A percentile compares a stretch with the other conserved stretches of the same genome.
phyloP scores from a whole-genome alignment of 768 basidiomycete species.

The Mycena haematopus region DNA sequence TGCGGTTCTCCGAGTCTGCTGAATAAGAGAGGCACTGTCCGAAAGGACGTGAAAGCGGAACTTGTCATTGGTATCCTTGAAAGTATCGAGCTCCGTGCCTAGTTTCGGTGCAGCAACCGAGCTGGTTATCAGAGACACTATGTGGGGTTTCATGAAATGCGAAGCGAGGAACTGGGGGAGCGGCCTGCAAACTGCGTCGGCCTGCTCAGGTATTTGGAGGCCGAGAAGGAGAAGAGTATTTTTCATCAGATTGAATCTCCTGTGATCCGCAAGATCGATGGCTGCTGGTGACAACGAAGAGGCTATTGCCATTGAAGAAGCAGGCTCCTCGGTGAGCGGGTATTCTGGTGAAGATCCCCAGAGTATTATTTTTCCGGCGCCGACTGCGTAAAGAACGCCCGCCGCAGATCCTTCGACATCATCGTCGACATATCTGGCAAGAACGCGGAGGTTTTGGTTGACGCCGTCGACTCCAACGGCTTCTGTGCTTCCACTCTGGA shows the following conservation, averaged over 20 bases:
- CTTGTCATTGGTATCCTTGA: constrained; percentile 74
- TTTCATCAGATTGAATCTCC: constrained; percentile 38
- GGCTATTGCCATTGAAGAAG: constrained; percentile 32
- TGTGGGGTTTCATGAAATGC: constrained; percentile 46
- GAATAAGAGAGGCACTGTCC: constrained; percentile 40
- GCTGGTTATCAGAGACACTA: constrained; percentile 48
- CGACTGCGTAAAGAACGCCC: constrained; percentile 43
- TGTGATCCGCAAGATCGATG: constrained; percentile 31
- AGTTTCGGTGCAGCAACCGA: constrained; percentile 41
- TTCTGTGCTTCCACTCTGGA: constrained; percentile 33
- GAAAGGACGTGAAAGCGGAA: constrained; percentile 61
- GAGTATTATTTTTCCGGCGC: constrained; percentile 56
- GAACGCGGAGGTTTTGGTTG: constrained; percentile 34
- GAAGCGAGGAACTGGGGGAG: constrained; percentile 69
- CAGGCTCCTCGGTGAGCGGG: constrained; percentile 49
- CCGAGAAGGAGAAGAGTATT: constrained; percentile 43
- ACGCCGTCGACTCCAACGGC: constrained; percentile 40
- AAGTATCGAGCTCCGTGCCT: constrained; percentile 40
- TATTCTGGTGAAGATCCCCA: constrained; percentile 68
- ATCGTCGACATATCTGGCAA: constrained; percentile 39
- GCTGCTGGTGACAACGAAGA: constrained; percentile 27
- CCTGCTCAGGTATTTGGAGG: constrained; percentile 49
- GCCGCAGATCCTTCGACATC: constrained; percentile 36
- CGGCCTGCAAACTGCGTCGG: constrained; percentile 43
- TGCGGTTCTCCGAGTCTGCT: constrained; percentile 30